Evolutionary conservation across 2,329 filamentous ascomycete genomes (phyloP).

Genomic region (Aspergillus sp.): DNA sequence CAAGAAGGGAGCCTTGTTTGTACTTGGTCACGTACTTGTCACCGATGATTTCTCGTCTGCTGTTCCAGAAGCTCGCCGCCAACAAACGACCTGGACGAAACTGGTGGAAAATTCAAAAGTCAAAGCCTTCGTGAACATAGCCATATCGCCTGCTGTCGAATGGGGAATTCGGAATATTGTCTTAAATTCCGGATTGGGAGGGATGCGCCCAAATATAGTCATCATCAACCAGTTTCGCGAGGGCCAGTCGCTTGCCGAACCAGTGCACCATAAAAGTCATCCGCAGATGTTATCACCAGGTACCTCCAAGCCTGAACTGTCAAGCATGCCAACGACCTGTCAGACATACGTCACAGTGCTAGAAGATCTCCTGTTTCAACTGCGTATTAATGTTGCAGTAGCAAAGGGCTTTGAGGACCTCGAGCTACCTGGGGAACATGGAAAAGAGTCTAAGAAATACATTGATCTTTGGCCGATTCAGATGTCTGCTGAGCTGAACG

Average conservation of each 20-base stretch:
- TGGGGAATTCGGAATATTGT: constrained; percentile 86
- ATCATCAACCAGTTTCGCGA: constrained; percentile 73
- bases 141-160: constrained; percentile 76
- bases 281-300: constrained; percentile 15
- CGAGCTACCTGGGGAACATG: constrained; percentile 66
- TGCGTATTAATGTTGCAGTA: constrained; percentile 81
- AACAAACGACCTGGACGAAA: constrained; percentile 80
- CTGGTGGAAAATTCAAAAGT: constrained; percentile 84
- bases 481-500: constrained; percentile 80
- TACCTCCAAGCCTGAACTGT: constrained; percentile 64
- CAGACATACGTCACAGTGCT: constrained; percentile 78
- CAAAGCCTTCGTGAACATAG: constrained; percentile 85
- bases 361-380: constrained; percentile 74
- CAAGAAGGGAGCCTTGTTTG: constrained; percentile 83
- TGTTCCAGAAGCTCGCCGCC: constrained; percentile 76
- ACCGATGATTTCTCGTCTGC: constrained; percentile 76
- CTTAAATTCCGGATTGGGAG: constrained; percentile 75
- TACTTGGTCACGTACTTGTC: constrained; percentile 84
- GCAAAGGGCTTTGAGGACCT: constrained; percentile 77
- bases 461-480: constrained; percentile 92
- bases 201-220: constrained; percentile 87
- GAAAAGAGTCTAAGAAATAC: constrained; percentile 66
- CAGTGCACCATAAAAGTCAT: constrained; percentile 47
- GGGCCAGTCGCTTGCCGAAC: constrained; percentile 57
- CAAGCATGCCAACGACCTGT: constrained; percentile 66